Evolutionary conservation across 345 rosid species (phyloP).

Genomic region (Pseudoturritis turrita): DNA sequence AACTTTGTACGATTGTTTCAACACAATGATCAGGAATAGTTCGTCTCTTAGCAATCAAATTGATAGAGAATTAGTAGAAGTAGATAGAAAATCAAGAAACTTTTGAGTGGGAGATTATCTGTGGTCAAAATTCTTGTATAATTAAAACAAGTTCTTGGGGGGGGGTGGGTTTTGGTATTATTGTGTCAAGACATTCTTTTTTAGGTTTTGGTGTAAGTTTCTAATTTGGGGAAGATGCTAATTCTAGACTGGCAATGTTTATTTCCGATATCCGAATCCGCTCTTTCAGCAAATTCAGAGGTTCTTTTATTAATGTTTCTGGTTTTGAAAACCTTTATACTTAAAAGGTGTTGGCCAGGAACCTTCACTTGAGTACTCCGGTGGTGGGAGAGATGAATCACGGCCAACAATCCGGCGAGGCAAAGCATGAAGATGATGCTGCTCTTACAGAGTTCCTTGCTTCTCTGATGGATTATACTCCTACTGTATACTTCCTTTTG

Average conservation of each 20-base stretch:
- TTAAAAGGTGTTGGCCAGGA: neutral
- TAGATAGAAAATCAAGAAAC: neutral
- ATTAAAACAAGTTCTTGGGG: neutral
- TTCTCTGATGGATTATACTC: constrained; percentile 84
- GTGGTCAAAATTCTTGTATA: neutral
- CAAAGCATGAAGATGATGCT: constrained; percentile 79
- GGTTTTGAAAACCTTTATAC: neutral
- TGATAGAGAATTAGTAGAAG: neutral
- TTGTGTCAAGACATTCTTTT: neutral
- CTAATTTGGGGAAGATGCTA: neutral
- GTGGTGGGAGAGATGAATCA: constrained; percentile 45
- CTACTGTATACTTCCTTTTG: constrained; percentile 42
- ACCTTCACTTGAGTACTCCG: neutral
- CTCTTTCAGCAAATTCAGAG: neutral
- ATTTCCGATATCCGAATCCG: neutral
- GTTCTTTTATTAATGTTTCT: neutral
- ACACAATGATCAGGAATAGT: neutral
- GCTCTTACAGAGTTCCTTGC: constrained; percentile 76
- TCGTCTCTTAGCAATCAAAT: neutral
- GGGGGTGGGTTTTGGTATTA: neutral
- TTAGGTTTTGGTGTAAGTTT: neutral
- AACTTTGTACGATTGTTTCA: neutral
- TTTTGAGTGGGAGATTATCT: neutral
- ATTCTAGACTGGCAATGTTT: neutral
- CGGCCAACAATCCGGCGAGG: constrained; percentile 50